phyloP scores from a whole-genome alignment of 2,329 filamentous ascomycete species.

The Ophiostoma novo-ulmi region DNA sequence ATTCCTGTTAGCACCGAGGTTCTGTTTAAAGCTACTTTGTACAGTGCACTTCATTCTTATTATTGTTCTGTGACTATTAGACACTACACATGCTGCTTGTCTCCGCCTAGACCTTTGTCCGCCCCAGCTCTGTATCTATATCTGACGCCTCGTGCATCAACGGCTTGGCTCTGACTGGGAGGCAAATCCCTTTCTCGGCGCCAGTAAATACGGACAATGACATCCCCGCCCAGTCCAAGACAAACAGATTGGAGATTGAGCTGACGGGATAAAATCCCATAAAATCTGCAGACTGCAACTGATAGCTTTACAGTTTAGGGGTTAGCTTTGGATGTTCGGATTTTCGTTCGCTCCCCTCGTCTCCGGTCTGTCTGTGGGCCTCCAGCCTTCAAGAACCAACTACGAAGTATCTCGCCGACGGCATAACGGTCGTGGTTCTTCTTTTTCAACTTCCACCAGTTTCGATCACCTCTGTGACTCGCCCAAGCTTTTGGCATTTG shows the following conservation, averaged over 20 bases:
- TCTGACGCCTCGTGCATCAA: neutral
- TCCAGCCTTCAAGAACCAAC: neutral
- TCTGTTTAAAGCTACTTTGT: neutral
- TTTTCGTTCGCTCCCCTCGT: neutral
- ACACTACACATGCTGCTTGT: neutral
- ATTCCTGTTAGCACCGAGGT: neutral
- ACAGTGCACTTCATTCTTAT: too few species aligned
- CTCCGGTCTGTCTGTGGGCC: neutral
- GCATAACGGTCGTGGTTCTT: constrained; percentile 1
- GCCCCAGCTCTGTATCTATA: neutral
- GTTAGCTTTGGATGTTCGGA: neutral
- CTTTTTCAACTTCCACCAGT: neutral
- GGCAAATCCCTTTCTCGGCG: neutral
- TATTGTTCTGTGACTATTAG: too few species aligned
- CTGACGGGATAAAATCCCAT: neutral
- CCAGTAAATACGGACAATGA: neutral
- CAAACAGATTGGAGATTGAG: neutral
- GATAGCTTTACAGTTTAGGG: neutral
- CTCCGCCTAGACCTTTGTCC: constrained; percentile 5
- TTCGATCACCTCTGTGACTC: neutral
- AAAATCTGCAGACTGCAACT: neutral
- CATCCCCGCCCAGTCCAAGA: neutral
- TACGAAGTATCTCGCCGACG: neutral
- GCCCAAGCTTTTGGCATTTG: neutral
- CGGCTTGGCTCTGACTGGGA: neutral